Evolutionary conservation across 148 eudicot genomes (phyloP).

Genomic region (Pouteria glomerata): DNA sequence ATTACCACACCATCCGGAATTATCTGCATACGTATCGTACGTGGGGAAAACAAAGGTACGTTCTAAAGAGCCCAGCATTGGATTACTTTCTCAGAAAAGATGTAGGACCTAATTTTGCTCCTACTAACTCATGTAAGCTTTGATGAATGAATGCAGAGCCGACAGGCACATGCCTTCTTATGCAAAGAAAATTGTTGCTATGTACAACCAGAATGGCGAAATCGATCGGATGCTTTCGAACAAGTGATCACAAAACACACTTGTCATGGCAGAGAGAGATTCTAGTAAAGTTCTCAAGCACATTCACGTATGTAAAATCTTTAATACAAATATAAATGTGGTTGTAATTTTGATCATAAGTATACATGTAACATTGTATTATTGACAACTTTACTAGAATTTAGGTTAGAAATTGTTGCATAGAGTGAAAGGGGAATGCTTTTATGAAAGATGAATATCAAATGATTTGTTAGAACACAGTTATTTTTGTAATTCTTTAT

Average conservation of each 20-base stretch:
- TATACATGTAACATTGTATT: background rate
- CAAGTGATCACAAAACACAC: slow-evolving; percentile 27
- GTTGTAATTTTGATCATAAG: background rate
- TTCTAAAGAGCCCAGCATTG: background rate
- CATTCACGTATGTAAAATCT: background rate
- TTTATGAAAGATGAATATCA: too few relatives aligned
- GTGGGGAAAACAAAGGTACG: slow-evolving; percentile 84
- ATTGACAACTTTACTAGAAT: background rate
- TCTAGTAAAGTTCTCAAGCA: background rate
- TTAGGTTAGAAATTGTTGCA: background rate
- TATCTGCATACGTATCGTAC: slow-evolving; percentile 73
- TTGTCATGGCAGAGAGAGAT: background rate
- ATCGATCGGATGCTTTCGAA: slow-evolving; percentile 75
- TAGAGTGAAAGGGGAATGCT: too few relatives aligned
- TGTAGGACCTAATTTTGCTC: background rate
- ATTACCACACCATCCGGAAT: slow-evolving; percentile 95
- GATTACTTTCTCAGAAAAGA: background rate
- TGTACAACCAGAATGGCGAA: slow-evolving; percentile 86
- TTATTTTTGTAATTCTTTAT: too few relatives aligned
- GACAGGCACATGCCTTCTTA: slow-evolving; percentile 78
- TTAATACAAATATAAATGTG: background rate
- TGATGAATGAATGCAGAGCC: slow-evolving; percentile 58
- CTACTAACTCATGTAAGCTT: background rate
- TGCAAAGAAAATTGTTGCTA: slow-evolving; percentile 76
- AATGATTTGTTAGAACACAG: too few relatives aligned